These are phyloP conservation scores for Colletotrichum spaethianum DNA, from an alignment of 2,329 filamentous ascomycete genomes.

Conservation along the genomic window DNA sequence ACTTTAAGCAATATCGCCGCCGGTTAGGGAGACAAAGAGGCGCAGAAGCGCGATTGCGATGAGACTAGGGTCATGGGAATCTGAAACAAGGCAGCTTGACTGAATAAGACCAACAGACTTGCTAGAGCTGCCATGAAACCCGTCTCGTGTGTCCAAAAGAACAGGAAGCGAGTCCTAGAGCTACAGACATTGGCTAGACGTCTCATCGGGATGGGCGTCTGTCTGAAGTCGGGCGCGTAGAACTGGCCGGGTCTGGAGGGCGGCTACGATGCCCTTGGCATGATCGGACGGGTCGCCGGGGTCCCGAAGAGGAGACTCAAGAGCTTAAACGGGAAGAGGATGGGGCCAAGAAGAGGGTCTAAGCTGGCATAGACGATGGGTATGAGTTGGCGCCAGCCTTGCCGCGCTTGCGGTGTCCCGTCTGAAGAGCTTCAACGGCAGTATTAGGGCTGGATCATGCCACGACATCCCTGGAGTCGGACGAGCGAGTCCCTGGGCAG, in stretches of 20 bases:
- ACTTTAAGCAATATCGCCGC: constrained; percentile 42
- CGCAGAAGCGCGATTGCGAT: constrained; percentile 45
- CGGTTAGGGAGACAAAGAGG: constrained; percentile 40
- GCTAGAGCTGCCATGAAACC: constrained; percentile 64
- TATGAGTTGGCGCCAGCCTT: constrained; percentile 55
- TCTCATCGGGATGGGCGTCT: constrained; percentile 59
- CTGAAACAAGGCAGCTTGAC: constrained; percentile 45
- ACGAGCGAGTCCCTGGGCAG: neutral
- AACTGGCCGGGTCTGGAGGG: constrained; percentile 46
- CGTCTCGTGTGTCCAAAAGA: constrained; percentile 64
- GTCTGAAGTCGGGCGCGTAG: constrained; percentile 65
- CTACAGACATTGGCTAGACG: constrained; percentile 66
- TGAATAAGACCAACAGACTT: constrained; percentile 45
- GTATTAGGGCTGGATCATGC: constrained; percentile 30
- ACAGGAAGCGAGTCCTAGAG: constrained; percentile 52
- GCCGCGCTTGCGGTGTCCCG: constrained; percentile 13
- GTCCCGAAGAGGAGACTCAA: constrained; percentile 30
- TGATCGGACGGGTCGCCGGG: constrained; percentile 37
- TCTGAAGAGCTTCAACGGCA: constrained; percentile 16
- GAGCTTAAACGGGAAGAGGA: constrained; percentile 26
- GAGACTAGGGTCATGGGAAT: constrained; percentile 43
- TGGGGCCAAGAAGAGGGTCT: constrained; percentile 45
- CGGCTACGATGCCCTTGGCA: constrained; percentile 41
- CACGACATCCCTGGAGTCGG: constrained; percentile 25
- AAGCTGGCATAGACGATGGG: constrained; percentile 50